These are phyloP conservation scores for Cynanchum wilfordii DNA, from an alignment of 257 asterid species.

Conservation along the genomic window DNA sequence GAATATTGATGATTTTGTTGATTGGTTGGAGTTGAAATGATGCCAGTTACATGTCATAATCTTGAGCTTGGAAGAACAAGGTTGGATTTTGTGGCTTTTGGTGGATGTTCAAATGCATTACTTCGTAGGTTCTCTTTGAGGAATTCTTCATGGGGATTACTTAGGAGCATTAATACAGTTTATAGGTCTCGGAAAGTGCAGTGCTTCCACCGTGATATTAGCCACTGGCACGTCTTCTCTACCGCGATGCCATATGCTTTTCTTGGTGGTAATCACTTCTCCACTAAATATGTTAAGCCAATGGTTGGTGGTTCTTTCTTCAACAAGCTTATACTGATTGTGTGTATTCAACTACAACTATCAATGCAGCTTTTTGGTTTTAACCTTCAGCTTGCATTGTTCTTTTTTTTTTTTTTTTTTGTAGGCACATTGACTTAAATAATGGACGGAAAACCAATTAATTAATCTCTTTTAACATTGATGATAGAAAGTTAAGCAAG, in stretches of 20 bases:
- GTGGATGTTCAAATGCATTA: slow-evolving; percentile 62
- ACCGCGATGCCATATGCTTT: slow-evolving; percentile 57
- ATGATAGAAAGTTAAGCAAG: too few species aligned
- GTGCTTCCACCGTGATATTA: slow-evolving; percentile 47
- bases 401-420: too few species aligned
- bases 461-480: too few species aligned
- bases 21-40: slow-evolving; percentile 37
- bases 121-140: slow-evolving; percentile 29
- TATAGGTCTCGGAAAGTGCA: slow-evolving; percentile 36
- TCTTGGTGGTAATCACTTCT: slow-evolving; percentile 45
- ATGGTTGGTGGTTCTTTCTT: background rate
- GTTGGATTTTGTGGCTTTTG: slow-evolving; percentile 55
- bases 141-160: slow-evolving; percentile 33
- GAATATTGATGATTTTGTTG: slow-evolving; percentile 16
- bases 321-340: background rate
- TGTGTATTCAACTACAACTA: background rate
- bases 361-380: too few species aligned
- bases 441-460: too few species aligned
- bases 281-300: background rate
- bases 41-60: slow-evolving; percentile 63
- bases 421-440: too few species aligned
- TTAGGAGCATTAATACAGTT: slow-evolving; percentile 44
- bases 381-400: too few species aligned
- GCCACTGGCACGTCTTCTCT: slow-evolving; percentile 53
- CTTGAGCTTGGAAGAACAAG: slow-evolving; percentile 59